Percentiles rank a stretch among this genome's conserved stretches.
phyloP scores from a whole-genome alignment of 352 stramenopile genomes.

The Pythium apleroticum region DNA sequence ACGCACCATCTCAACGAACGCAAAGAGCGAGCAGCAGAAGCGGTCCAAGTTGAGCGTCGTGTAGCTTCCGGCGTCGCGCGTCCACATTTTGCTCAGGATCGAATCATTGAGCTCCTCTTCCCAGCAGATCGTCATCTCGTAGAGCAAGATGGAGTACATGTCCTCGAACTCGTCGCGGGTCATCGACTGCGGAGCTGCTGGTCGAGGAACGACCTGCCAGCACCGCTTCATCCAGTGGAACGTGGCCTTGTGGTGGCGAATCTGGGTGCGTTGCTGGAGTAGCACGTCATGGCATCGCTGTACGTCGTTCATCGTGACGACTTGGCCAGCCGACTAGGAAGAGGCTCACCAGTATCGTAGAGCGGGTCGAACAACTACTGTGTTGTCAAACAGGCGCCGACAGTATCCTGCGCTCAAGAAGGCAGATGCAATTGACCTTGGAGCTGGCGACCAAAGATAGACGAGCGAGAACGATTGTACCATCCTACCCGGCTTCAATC shows the following conservation, averaged over 20 bases:
- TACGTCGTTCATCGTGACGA: constrained; percentile 36
- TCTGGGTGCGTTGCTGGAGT: constrained; percentile 46
- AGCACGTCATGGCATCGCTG: constrained; percentile 39
- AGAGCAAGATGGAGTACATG: constrained; percentile 54
- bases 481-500: neutral
- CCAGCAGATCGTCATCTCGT: constrained; percentile 64
- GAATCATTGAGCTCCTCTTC: constrained; percentile 51
- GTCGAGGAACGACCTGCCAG: constrained; percentile 33
- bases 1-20: constrained; percentile 56
- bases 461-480: neutral
- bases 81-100: constrained; percentile 51
- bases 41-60: constrained; percentile 43
- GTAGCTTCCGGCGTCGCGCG: constrained; percentile 37
- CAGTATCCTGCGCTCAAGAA: too few species aligned
- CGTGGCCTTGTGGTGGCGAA: constrained; percentile 41
- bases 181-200: constrained; percentile 22
- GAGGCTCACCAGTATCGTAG: neutral
- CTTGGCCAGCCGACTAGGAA: neutral
- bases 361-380: neutral
- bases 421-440: too few species aligned
- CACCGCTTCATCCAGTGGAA: constrained; percentile 43
- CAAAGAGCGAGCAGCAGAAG: constrained; percentile 64
- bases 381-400: neutral
- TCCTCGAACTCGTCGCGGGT: constrained; percentile 40
- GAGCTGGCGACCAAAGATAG: neutral